Percentiles rank a stretch among this genome's conserved stretches.
These are phyloP conservation scores for Aspergillus eucalypticola DNA, from an alignment of 2,329 filamentous ascomycete genomes.

Conservation along the genomic window DNA sequence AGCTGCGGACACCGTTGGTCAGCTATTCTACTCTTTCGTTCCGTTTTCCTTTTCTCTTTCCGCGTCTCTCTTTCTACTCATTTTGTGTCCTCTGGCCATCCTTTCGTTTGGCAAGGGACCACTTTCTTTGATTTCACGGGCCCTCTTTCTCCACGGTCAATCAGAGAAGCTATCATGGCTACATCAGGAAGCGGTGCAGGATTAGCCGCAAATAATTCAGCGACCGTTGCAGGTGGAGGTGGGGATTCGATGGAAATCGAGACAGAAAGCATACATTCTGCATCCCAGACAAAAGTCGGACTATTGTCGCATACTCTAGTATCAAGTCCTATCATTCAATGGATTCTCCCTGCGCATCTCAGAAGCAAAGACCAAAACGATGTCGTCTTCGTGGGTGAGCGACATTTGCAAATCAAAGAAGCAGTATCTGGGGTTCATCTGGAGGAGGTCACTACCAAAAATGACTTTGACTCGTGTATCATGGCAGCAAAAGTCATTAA, in stretches of 20 bases:
- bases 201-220: slow-evolving; percentile 1
- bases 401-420: slow-evolving; percentile 78
- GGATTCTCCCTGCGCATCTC: slow-evolving; percentile 77
- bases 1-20: background rate
- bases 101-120: background rate
- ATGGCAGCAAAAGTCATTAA: slow-evolving; percentile 77
- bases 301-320: slow-evolving; percentile 77
- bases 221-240: slow-evolving; percentile 4
- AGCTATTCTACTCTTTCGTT: background rate
- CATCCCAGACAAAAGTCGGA: slow-evolving; percentile 59
- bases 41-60: background rate
- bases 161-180: slow-evolving; percentile 10
- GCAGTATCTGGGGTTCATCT: slow-evolving; percentile 66
- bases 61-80: background rate
- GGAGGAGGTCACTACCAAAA: slow-evolving; percentile 72
- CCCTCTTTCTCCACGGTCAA: background rate
- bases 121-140: background rate
- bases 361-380: slow-evolving; percentile 72
- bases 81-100: background rate
- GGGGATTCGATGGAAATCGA: slow-evolving; percentile 21
- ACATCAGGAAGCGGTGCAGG: slow-evolving; percentile 7
- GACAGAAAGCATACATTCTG: slow-evolving; percentile 3
- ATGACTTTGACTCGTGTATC: slow-evolving; percentile 77
- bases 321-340: slow-evolving; percentile 71
- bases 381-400: slow-evolving; percentile 81